Evolutionary conservation across 257 asterid species (phyloP).

Genomic region (Leptodermis oblonga): DNA sequence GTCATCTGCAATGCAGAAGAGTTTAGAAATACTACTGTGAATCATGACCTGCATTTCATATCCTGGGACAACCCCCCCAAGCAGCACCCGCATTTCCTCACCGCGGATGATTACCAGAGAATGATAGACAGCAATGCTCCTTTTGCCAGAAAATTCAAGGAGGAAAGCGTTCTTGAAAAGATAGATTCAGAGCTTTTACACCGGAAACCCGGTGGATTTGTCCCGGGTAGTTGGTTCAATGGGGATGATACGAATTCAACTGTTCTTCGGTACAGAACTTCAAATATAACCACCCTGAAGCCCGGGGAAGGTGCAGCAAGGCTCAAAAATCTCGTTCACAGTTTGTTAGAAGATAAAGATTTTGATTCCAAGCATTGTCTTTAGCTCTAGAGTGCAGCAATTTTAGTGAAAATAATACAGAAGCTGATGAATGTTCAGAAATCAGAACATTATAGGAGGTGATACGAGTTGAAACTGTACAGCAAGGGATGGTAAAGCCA

Average conservation of each 20-base stretch:
- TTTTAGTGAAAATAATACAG: not conserved
- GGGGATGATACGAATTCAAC: slow-evolving; percentile 31
- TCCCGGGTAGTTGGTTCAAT: slow-evolving; percentile 69
- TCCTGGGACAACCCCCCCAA: slow-evolving; percentile 90
- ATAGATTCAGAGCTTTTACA: slow-evolving; percentile 60
- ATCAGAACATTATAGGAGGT: not conserved
- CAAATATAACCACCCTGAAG: slow-evolving; percentile 42
- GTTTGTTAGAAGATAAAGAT: slow-evolving; percentile 45
- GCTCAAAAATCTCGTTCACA: slow-evolving; percentile 39
- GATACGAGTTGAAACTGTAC: not conserved
- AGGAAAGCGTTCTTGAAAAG: slow-evolving; percentile 43
- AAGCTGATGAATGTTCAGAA: slow-evolving; percentile 6
- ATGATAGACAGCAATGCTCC: slow-evolving; percentile 70
- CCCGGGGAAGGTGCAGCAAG: slow-evolving; percentile 70
- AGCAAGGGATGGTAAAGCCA: slow-evolving; percentile 2
- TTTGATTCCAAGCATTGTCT: slow-evolving; percentile 48
- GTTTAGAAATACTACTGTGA: slow-evolving; percentile 63
- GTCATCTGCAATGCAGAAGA: slow-evolving; percentile 69
- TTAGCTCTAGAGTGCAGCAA: slow-evolving; percentile 26
- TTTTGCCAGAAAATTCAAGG: slow-evolving; percentile 60
- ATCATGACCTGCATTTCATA: slow-evolving; percentile 74
- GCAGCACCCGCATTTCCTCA: slow-evolving; percentile 77
- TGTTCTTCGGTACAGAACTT: slow-evolving; percentile 15
- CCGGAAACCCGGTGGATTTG: slow-evolving; percentile 45
- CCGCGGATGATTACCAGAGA: slow-evolving; percentile 35